Evolutionary conservation across 2,329 filamentous ascomycete genomes (phyloP).

Genomic region (Aspergillus novoparasiticus): DNA sequence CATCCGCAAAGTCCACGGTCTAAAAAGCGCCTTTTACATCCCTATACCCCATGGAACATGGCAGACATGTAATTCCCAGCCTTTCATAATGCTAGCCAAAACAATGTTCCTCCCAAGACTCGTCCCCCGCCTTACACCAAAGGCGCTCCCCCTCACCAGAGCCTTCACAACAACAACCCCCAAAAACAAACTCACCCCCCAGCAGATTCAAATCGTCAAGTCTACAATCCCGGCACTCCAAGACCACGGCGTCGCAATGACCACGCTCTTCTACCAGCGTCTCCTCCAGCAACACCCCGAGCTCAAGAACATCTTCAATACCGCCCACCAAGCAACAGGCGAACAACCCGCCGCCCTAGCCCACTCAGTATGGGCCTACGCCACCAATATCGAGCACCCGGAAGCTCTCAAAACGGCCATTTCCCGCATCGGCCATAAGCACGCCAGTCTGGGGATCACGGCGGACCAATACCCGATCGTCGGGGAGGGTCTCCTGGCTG

Average conservation of each 20-base stretch:
- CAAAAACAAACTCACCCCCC: slow-evolving; percentile 52
- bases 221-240: slow-evolving; percentile 67
- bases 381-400: slow-evolving; percentile 69
- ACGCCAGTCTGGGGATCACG: slow-evolving; percentile 66
- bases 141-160: not conserved
- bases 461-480: slow-evolving; percentile 71
- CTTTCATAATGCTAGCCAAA: not conserved
- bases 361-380: slow-evolving; percentile 67
- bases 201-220: slow-evolving; percentile 65
- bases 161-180: not conserved
- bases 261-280: slow-evolving; percentile 67
- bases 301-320: slow-evolving; percentile 70
- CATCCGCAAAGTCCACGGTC: too few species aligned
- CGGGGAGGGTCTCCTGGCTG: slow-evolving; percentile 65
- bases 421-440: slow-evolving; percentile 73
- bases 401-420: slow-evolving; percentile 56
- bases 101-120: not conserved
- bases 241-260: slow-evolving; percentile 66
- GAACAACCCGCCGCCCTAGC: slow-evolving; percentile 71
- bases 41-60: too few species aligned
- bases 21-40: too few species aligned
- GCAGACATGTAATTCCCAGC: too few species aligned
- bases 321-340: slow-evolving; percentile 66
- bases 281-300: slow-evolving; percentile 65
- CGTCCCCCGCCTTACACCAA: not conserved